Evolutionary conservation across 2,329 filamentous ascomycete species (phyloP), one percentile per base, ranked within the genome.

Genomic region (Fusarium sp.): DNA sequence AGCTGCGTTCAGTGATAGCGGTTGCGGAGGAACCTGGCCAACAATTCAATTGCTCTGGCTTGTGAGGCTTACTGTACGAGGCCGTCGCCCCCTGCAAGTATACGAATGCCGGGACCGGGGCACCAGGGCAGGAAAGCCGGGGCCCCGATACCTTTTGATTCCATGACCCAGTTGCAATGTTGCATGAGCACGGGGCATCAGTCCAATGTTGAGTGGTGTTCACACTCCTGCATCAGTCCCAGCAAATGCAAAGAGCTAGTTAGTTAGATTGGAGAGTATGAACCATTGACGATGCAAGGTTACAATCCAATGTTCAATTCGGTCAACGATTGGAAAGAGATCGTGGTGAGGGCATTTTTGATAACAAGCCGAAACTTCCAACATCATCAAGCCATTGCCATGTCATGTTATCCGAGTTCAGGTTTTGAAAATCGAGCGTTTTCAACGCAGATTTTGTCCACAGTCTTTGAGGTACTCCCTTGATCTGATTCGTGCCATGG

Each of bases 1-100:
- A 52, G 52, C 57, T 67, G 45, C 56, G 33, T 59, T 55, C 48
- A 33, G 46, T 52, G 49, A 68, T 67, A 43, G 48, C 46, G 47
- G 56, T 58, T 51, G 50, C 51, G 30, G 53, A 57, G 49, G 51
- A 62, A 43, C 40, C 41, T 45, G 19, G 33, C 39, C 49, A 62
- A 48, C 59, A 51, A 30, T 22, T 33, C 56, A 47, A 43, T 54
- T 32, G 19, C 43, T 56, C 44, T 52, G 57, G 27, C 56, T 35
- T 58, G 37, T 70, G 56, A 70, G 66, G 66, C 56, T 68, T 63
- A 62, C 53, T 48, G 55, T 68, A 70, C 62, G 66, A 69, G 64
- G 33, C 49, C 41, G 35, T 66, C 39, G 58, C 43, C 66, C 66
- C 66, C 47, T 68, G 66, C 55, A 46, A 44, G 58, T 51, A 62